These are phyloP conservation scores for Malassezia psittaci DNA, from an alignment of 1,284 basidiomycete genomes.

Conservation along the genomic window DNA sequence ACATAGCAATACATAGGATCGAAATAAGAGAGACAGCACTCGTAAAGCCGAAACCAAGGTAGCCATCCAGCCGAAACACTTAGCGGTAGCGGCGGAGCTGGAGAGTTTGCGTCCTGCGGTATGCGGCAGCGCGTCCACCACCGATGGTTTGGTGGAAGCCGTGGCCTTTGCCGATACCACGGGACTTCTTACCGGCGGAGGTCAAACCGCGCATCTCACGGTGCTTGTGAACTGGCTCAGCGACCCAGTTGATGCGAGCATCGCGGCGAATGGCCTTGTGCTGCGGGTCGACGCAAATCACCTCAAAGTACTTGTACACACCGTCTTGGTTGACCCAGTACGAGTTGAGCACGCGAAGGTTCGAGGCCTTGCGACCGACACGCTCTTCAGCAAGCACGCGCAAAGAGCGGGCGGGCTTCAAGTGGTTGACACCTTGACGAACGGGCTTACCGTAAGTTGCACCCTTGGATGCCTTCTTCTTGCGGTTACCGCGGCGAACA, in stretches of 20 bases:
- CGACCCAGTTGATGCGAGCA: conserved; percentile 96
- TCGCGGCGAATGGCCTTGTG: conserved; percentile 89
- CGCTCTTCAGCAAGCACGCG: conserved; percentile 94
- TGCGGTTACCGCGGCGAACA: conserved; percentile 96
- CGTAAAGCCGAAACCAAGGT: not conserved
- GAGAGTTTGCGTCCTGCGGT: conserved; percentile 79
- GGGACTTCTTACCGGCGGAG: conserved; percentile 73
- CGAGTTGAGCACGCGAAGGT: conserved; percentile 80
- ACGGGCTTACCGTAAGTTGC: conserved; percentile 98
- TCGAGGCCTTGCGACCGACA: conserved; percentile 89
- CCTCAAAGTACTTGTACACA: conserved; percentile 98
- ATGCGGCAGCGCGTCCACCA: conserved; percentile 67
- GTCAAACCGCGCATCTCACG: conserved; percentile 96
- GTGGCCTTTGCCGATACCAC: conserved; percentile 70
- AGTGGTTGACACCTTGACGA: conserved; percentile 97
- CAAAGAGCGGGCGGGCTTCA: conserved; percentile 93
- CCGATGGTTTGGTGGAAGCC: conserved; percentile 77
- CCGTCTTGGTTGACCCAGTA: conserved; percentile 99
- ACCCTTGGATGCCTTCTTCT: conserved; percentile 96
- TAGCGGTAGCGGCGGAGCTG: conserved; percentile 94
- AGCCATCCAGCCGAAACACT: conserved; percentile 43
- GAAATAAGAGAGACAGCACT: not conserved
- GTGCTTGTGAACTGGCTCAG: conserved; percentile 95
- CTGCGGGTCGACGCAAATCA: conserved; percentile 89
- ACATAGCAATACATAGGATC: not conserved